Evolutionary conservation across 352 stramenopile genomes (phyloP), one percentile per base, ranked within the genome.

Genomic region (Globisporangium iwayamae): DNA sequence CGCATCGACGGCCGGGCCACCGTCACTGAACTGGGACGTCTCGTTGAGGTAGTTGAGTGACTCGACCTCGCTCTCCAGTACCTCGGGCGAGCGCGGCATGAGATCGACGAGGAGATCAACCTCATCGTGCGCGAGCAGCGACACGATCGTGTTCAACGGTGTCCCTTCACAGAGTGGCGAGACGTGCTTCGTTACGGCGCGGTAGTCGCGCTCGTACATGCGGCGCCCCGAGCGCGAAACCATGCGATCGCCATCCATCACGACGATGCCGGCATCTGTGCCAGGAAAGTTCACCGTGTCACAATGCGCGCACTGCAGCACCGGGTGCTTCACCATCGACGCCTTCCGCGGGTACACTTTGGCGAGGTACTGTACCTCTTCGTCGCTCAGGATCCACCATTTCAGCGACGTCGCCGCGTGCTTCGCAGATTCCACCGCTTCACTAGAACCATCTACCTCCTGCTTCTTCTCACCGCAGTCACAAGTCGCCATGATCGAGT

Each of bases 181-280:
- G 16, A 91, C 81, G 52, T 93, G 84, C 64, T 90, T 89, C 10
- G 81, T 93, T 52, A 93, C 84, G 1, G 78, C 79, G 25, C 84
- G 79, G 66, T 93, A 93, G 62, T 93, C 84, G 41, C 84, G 71
- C 63, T 93, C 84, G 51, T 79, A 89, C 84, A 93, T 91, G 45
- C 84, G 81, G 14, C 84, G 79, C 4, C 84, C 84, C 0, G 75
- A 77, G 0, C 80, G 74, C 9, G 84, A 85, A 8, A 91, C 64
- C 84, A 93, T 91, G 34, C 78, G 75, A 56, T 90, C 73, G 25
- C 80, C 74, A 60, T 88, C 81, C 59, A 93, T 79, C 48, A 78
- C 73, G 13, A 93, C 81, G 55, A 93, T 87, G 0, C 84, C 84
- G 1, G 81, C 78, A 52, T 91, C 84, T 7, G 84, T 93, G 4